phyloP scores from a whole-genome alignment of 306 rosid genomes.

The Betula pendula region DNA sequence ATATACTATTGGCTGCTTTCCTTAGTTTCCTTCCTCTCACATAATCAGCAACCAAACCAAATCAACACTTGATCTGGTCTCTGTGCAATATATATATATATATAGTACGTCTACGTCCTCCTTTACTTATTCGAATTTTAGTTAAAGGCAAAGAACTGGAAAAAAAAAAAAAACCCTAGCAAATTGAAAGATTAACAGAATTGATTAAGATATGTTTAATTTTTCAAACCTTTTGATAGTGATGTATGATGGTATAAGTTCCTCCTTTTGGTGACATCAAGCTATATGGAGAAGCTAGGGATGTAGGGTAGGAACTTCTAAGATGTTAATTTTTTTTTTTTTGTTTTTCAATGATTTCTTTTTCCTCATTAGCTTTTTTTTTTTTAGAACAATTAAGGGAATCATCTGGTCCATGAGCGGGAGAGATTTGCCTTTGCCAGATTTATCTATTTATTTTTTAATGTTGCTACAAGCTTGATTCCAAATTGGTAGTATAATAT shows the following conservation, averaged over 20 bases:
- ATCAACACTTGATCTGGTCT: not conserved
- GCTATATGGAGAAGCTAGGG: not conserved
- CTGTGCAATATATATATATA: not conserved
- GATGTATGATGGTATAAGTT: not conserved
- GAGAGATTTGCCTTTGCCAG: not conserved
- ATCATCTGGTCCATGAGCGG: too few species aligned
- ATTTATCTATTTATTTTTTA: too few species aligned
- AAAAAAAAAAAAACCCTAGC: too few species aligned
- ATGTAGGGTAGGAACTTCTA: not conserved
- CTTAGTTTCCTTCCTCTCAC: constrained; percentile 5
- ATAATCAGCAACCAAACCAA: constrained; percentile 17
- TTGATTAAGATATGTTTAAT: too few species aligned
- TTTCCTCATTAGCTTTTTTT: not conserved
- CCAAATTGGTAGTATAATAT: not conserved
- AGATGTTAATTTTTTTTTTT: not conserved
- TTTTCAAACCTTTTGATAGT: not conserved
- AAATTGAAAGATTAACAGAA: not conserved
- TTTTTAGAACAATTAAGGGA: not conserved
- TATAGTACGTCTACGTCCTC: not conserved
- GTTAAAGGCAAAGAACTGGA: not conserved
- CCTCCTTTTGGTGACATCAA: not conserved
- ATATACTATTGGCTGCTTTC: constrained; percentile 21
- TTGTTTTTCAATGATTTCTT: not conserved
- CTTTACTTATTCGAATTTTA: not conserved
- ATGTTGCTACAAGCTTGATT: too few species aligned